Base-by-base conservation (phyloP, 2,329 filamentous ascomycete genomes). In the Chaetomium globosum region DNA sequence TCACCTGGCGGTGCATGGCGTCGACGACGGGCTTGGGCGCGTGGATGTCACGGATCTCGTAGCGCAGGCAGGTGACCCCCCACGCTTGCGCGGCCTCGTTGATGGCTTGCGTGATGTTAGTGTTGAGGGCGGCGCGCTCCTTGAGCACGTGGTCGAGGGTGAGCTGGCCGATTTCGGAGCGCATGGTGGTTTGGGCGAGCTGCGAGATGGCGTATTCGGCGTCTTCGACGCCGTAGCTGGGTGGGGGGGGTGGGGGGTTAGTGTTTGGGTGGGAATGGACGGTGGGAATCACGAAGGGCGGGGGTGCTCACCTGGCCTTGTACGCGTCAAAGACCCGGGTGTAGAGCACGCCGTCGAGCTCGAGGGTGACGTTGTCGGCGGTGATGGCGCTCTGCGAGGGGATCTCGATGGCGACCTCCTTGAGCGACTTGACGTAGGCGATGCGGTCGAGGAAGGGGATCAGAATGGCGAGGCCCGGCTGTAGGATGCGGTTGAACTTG, bases 201-300 rank as follows among this genome's bases (percentile, higher is more conserved):
- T 99, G 95, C 9, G 92, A 95, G 76, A 99, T 98, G 78, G 95
- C 95, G 78, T 99, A 99, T 77, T 99, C 95, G 68, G 95, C 94
- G 76, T 99, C 95, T 80, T 99, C 95, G 36, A 99, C 95, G 46
- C 95, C 95, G 77, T 99, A 99, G 79, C 93, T 97, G 69, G 13
- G 13, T 16, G 3, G 36, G 36, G 36, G 36, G 33, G 16, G 6
- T 7, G 39, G 39, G 16, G 39, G 16, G 52, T 60, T 31, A 57
- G 56, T 53, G 8, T 33, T 9, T 6, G 31, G 52, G n/a, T 28
- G 26, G n/a, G 43, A 26, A 12, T 10, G 33, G 3, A 12, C n/a
- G 31, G 10, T 26, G 53, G 19, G 8, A n/a, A n/a, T n/a, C n/a
- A n/a, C n/a, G n/a, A n/a, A n/a, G 36, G 59, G 33, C 46, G 23